Conservation (phyloP, 331 rosid genomes). For the Ulmus americana region DNA sequence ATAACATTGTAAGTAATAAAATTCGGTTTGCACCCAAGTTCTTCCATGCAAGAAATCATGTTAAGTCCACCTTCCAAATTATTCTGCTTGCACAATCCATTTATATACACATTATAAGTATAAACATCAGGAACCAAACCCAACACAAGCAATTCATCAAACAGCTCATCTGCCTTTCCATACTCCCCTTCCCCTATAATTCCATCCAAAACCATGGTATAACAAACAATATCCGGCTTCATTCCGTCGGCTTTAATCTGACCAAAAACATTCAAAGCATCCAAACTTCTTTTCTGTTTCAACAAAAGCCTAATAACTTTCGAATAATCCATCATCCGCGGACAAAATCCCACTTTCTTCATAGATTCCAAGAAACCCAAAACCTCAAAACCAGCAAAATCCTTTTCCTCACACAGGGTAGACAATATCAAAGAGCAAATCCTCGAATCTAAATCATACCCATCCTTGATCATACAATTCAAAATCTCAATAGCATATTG, state of each 20-base stretch:
- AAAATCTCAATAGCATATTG: slow-evolving; percentile 54
- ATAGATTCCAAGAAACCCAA: slow-evolving; percentile 47
- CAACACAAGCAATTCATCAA: slow-evolving; percentile 67
- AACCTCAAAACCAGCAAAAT: slow-evolving; percentile 29
- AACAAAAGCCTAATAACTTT: slow-evolving; percentile 52
- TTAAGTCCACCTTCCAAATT: slow-evolving; percentile 38
- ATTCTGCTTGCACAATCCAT: slow-evolving; percentile 64
- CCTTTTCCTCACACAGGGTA: slow-evolving; percentile 39
- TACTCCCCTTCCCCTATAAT: slow-evolving; percentile 42
- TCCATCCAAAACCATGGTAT: slow-evolving; percentile 61
- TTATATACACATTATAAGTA: slow-evolving; percentile 61
- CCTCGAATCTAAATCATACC: slow-evolving; percentile 44
- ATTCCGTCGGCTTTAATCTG: slow-evolving; percentile 55
- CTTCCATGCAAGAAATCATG: slow-evolving; percentile 52
- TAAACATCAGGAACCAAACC: slow-evolving; percentile 64
- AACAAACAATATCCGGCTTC: slow-evolving; percentile 66
- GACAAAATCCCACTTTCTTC: slow-evolving; percentile 56
- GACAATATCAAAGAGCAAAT: slow-evolving; percentile 56
- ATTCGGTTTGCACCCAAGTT: slow-evolving; percentile 61
- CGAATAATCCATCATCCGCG: slow-evolving; percentile 50
- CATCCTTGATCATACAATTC: slow-evolving; percentile 47
- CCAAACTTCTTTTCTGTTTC: slow-evolving; percentile 43
- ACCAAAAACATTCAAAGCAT: slow-evolving; percentile 47
- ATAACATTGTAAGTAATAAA: slow-evolving; percentile 60
- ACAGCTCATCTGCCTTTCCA: slow-evolving; percentile 47